Base-by-base conservation (phyloP, 371 early-diverging fungal species). In the Aphelidium insulamus region DNA sequence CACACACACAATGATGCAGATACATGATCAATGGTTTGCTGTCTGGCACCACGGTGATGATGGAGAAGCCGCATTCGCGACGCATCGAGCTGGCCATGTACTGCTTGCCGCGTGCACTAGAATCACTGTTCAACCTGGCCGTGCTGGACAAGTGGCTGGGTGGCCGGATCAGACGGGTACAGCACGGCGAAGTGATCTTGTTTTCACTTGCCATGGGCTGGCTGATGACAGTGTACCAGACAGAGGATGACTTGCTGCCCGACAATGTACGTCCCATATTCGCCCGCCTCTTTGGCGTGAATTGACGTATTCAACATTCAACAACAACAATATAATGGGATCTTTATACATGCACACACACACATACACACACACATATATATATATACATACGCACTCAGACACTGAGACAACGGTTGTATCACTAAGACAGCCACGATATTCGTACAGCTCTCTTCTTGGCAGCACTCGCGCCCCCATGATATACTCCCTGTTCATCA, bases 401-500 rank as follows among this genome's bases (percentile, higher is more conserved):
- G n/a, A n/a, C n/a, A n/a, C n/a, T n/a, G n/a, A n/a, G n/a, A n/a
- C n/a, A n/a, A n/a, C n/a, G n/a, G n/a, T n/a, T n/a, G n/a, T n/a
- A n/a, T n/a, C n/a, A n/a, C n/a, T n/a, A n/a, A n/a, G n/a, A n/a
- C n/a, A n/a, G n/a, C n/a, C n/a, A n/a, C n/a, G n/a, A n/a, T n/a
- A n/a, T n/a, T n/a, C n/a, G n/a, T n/a, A n/a, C n/a, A n/a, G n/a
- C n/a, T n/a, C n/a, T n/a, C n/a, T n/a, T n/a, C n/a, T n/a, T n/a
- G n/a, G n/a, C n/a, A n/a, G n/a, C n/a, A n/a, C n/a, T n/a, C n/a
- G n/a, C 15, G 8, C n/a, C 36, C 20, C 32, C 29, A 87, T 86
- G 85, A 76, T 90, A 30, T 77, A 75, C 45, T 75, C 85, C 5
- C 49, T 92, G 18, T 86, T 76, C 50, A 84, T 94, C 50, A 84